Evolutionary conservation across 192 early-diverging fungal species (phyloP).

Genomic region (Pecoramyces ruminantium): DNA sequence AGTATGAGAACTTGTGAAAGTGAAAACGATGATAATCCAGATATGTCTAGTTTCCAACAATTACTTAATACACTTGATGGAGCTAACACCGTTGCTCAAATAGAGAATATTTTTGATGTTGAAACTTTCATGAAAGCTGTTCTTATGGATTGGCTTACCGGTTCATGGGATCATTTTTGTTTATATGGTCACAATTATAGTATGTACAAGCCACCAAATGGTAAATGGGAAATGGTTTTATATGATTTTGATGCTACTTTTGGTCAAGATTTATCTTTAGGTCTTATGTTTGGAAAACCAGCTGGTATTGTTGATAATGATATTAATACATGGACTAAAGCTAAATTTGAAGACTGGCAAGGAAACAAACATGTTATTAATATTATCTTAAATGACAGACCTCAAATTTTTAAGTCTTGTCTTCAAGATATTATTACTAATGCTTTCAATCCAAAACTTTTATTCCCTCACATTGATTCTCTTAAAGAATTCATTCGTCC

Average conservation of each 20-base stretch:
- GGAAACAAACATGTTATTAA: background rate
- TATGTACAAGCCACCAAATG: background rate
- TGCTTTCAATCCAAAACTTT: background rate
- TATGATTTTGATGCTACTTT: background rate
- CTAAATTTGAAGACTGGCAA: background rate
- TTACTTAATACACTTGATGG: background rate
- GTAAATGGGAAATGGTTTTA: background rate
- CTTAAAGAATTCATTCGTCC: background rate
- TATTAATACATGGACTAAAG: background rate
- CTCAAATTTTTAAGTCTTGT: background rate
- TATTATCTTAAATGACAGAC: background rate
- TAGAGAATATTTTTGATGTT: background rate
- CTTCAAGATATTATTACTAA: background rate
- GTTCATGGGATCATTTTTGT: background rate
- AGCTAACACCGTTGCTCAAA: background rate
- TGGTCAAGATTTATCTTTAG: background rate
- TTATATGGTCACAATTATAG: background rate
- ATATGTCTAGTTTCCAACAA: background rate
- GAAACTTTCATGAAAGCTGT: background rate
- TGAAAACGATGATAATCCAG: background rate
- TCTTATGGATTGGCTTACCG: background rate
- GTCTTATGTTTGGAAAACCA: background rate
- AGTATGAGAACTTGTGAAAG: background rate
- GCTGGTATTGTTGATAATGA: background rate
- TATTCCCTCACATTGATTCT: background rate